Conservation (phyloP, 2,329 filamentous ascomycete species). For the Tolypocladium tundrense region DNA sequence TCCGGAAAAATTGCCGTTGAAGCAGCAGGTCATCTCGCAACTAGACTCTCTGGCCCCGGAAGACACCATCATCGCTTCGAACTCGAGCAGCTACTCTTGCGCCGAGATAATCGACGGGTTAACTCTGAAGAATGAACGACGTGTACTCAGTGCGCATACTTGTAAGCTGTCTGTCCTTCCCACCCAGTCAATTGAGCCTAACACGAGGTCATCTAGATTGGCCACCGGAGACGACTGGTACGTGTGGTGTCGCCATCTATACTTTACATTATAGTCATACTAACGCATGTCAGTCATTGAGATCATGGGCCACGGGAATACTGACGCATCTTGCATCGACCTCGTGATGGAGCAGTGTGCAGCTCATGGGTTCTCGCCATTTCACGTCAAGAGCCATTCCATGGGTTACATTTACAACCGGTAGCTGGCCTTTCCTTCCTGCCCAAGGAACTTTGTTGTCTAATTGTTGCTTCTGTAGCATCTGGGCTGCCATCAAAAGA, state of each 20-base stretch:
- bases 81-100: conserved; percentile 35
- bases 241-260: background rate
- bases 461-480: conserved; percentile 7
- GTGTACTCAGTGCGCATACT: conserved; percentile 32
- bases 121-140: conserved; percentile 17
- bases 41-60: conserved; percentile 25
- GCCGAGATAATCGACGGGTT: conserved; percentile 29
- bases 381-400: conserved; percentile 16
- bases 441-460: background rate
- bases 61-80: conserved; percentile 31
- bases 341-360: conserved; percentile 15
- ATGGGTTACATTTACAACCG: conserved; percentile 23
- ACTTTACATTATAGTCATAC: too few relatives aligned
- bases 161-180: conserved; percentile 17
- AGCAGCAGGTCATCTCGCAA: conserved; percentile 25
- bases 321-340: conserved; percentile 10
- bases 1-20: conserved; percentile 30
- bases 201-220: conserved; percentile 12
- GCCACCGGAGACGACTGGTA: conserved; percentile 20
- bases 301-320: conserved; percentile 20
- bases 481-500: conserved; percentile 22
- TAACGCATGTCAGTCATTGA: conserved; percentile 10
- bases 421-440: background rate
- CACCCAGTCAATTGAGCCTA: background rate
- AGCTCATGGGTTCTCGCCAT: conserved; percentile 17